Percentiles rank a stretch among this genome's conserved stretches.
These are phyloP conservation scores for Boletus speciosus DNA, from an alignment of 768 basidiomycete species.

Conservation along the genomic window DNA sequence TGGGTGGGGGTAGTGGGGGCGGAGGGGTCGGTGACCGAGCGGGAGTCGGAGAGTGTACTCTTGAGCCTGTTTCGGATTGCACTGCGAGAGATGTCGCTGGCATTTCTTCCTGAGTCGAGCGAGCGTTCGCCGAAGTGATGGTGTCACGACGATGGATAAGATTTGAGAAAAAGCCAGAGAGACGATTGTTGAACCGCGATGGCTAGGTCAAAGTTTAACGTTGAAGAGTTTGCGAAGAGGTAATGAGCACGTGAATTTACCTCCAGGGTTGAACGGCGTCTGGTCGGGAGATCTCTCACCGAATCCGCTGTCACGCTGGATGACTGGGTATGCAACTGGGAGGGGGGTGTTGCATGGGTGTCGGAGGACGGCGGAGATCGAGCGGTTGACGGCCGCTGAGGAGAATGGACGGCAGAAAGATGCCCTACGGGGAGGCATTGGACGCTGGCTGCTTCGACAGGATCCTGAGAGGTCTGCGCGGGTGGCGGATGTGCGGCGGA, in stretches of 20 bases:
- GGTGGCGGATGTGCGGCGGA: background rate
- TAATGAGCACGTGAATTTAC: conserved; percentile 34
- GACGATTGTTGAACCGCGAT: conserved; percentile 63
- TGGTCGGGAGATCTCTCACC: conserved; percentile 37
- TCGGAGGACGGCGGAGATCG: conserved; percentile 21
- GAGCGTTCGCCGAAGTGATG: conserved; percentile 24
- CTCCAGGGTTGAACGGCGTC: conserved; percentile 57
- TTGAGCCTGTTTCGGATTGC: conserved; percentile 40
- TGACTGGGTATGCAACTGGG: conserved; percentile 8
- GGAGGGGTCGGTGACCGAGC: conserved; percentile 65
- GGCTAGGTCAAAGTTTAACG: conserved; percentile 27
- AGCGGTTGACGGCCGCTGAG: conserved; percentile 33
- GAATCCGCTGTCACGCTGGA: conserved; percentile 16
- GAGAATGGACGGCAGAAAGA: conserved; percentile 40
- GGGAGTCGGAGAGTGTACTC: conserved; percentile 53
- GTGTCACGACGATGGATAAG: conserved; percentile 72
- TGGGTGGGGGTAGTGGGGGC: conserved; percentile 66
- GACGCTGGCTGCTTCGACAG: conserved; percentile 51
- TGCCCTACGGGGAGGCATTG: conserved; percentile 59
- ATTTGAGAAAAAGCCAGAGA: conserved; percentile 83
- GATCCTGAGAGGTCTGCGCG: conserved; percentile 31
- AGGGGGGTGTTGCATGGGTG: background rate
- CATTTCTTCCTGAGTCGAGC: conserved; percentile 35
- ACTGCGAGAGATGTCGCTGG: conserved; percentile 25
- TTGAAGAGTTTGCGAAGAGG: conserved; percentile 1